Percentiles rank a stretch among this genome's conserved stretches.
Conservation (phyloP, 1,139 yeast species). For the Neolecta irregularis region DNA sequence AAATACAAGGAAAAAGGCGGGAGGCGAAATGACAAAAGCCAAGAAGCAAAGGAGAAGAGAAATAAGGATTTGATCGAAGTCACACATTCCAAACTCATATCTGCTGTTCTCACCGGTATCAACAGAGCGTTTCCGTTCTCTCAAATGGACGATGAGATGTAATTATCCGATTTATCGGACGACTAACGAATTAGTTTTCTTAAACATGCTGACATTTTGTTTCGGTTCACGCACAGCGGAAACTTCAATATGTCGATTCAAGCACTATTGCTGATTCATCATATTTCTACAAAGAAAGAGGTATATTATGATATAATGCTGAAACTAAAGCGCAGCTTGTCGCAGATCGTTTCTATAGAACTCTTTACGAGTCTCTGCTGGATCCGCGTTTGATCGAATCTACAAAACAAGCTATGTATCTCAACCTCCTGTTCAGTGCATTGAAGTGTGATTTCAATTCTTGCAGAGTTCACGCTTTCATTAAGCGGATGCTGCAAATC, state of each 20-base stretch:
- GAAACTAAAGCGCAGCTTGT: constrained; percentile 13
- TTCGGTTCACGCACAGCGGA: constrained; percentile 81
- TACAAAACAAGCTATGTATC: constrained; percentile 77
- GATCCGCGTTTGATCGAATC: constrained; percentile 73
- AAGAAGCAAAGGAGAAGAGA: constrained; percentile 34
- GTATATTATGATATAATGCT: constrained; percentile 1
- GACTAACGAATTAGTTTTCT: constrained; percentile 30
- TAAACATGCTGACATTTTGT: constrained; percentile 67
- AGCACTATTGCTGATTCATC: constrained; percentile 72
- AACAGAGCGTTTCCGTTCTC: constrained; percentile 95
- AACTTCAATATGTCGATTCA: constrained; percentile 91
- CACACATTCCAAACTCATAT: constrained; percentile 71
- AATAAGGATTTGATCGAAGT: constrained; percentile 53
- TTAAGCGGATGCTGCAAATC: constrained; percentile 75
- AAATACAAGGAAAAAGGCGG: constrained; percentile 15
- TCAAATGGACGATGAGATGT: constrained; percentile 47
- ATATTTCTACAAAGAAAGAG: constrained; percentile 33
- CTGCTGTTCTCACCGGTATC: constrained; percentile 85
- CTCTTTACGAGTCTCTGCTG: constrained; percentile 75
- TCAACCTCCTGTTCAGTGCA: constrained; percentile 72
- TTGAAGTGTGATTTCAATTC: constrained; percentile 53
- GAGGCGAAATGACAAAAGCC: constrained; percentile 38
- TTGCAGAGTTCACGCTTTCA: constrained; percentile 71
- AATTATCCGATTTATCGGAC: not conserved
- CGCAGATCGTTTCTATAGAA: constrained; percentile 67